Conservation (phyloP, 345 rosid species). For the Hibiscus syriacus region DNA sequence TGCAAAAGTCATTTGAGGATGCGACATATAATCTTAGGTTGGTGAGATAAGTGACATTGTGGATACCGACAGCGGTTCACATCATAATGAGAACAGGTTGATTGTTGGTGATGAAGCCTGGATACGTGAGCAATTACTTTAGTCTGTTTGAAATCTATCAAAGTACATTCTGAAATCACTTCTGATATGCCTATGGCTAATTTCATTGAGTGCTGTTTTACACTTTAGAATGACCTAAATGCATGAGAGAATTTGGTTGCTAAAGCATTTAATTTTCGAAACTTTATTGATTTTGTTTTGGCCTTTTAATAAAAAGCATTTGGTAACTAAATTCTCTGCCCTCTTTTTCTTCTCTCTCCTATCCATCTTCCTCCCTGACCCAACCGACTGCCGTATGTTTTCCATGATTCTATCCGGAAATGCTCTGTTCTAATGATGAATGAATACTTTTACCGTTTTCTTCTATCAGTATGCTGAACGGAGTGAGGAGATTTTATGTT, state of each 20-base stretch:
- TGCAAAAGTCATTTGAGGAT: slow-evolving; percentile 98
- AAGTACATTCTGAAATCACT: not conserved
- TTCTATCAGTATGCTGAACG: not conserved
- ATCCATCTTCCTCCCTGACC: not conserved
- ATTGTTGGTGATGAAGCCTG: slow-evolving; percentile 4
- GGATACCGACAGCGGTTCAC: slow-evolving; percentile 83
- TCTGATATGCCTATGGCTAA: not conserved
- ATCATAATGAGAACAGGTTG: slow-evolving; percentile 82
- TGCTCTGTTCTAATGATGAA: not conserved
- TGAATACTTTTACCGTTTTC: not conserved
- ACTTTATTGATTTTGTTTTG: not conserved
- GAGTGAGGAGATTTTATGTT: not conserved
- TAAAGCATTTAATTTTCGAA: not conserved
- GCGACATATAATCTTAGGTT: slow-evolving; percentile 62
- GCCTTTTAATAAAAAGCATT: not conserved
- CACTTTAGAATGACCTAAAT: not conserved
- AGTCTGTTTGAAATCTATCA: not conserved
- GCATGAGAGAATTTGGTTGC: not conserved
- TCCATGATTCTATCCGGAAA: not conserved
- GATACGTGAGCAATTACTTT: slow-evolving; percentile 1
- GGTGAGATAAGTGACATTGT: slow-evolving; percentile 92
- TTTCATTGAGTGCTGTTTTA: not conserved
- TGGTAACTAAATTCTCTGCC: not conserved
- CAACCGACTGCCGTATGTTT: not conserved
- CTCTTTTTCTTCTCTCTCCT: not conserved